A percentile compares a stretch with the other conserved stretches of the same genome.
Conservation (phyloP, 2,329 filamentous ascomycete genomes). For the Pezicula radicicola region DNA sequence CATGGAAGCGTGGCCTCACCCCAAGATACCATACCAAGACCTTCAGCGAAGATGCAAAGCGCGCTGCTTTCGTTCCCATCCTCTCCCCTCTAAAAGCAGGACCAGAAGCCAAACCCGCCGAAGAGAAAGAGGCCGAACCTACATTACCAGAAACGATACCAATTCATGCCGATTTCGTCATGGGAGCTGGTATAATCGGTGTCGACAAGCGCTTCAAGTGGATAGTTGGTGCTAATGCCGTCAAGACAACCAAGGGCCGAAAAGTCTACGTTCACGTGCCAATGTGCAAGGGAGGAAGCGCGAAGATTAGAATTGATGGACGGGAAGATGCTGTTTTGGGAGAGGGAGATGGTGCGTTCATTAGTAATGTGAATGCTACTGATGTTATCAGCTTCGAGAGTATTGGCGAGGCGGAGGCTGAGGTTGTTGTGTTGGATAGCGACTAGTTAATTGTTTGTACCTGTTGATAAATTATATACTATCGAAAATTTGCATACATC, state of each 20-base stretch:
- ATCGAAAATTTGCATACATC: not conserved
- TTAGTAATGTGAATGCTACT: constrained; percentile 61
- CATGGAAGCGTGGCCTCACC: constrained; percentile 68
- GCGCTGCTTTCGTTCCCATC: constrained; percentile 67
- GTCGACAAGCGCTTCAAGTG: constrained; percentile 67
- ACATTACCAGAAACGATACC: constrained; percentile 67
- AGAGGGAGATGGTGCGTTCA: constrained; percentile 81
- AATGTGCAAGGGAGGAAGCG: constrained; percentile 73
- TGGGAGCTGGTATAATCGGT: constrained; percentile 73
- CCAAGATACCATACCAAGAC: constrained; percentile 75
- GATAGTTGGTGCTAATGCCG: constrained; percentile 58
- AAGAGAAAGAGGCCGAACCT: constrained; percentile 64
- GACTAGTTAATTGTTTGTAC: constrained; percentile 13
- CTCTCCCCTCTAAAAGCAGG: constrained; percentile 73
- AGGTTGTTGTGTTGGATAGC: constrained; percentile 34
- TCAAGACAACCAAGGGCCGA: constrained; percentile 50
- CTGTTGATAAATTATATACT: not conserved
- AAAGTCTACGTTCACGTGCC: constrained; percentile 81
- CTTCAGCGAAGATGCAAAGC: constrained; percentile 72
- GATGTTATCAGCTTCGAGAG: constrained; percentile 65
- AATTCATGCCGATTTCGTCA: constrained; percentile 80
- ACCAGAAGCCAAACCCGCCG: constrained; percentile 52
- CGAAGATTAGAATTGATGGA: constrained; percentile 67
- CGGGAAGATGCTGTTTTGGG: constrained; percentile 62
- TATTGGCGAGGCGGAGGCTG: constrained; percentile 64